These are phyloP conservation scores for Neospermospora avenae DNA, from an alignment of 2,329 filamentous ascomycete genomes.

Conservation along the genomic window DNA sequence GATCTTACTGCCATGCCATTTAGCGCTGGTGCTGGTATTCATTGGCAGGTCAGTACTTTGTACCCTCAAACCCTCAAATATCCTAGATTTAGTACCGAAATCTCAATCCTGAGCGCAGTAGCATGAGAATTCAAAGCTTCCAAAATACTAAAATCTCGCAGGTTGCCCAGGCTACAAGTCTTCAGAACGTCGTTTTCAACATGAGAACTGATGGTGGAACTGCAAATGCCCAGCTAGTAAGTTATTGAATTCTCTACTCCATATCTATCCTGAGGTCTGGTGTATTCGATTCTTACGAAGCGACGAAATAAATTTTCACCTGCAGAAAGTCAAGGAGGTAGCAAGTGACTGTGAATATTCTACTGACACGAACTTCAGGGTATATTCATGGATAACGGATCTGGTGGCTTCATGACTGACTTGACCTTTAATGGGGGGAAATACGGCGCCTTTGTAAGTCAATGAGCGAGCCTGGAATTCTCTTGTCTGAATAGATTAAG, in stretches of 20 bases:
- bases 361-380: constrained; percentile 41
- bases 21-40: constrained; percentile 64
- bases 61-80: too few relatives aligned
- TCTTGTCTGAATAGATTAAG: too few relatives aligned
- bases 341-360: too few relatives aligned
- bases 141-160: too few relatives aligned
- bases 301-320: too few relatives aligned
- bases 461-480: too few relatives aligned
- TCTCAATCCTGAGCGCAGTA: too few relatives aligned
- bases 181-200: constrained; percentile 80
- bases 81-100: too few relatives aligned
- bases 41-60: constrained; percentile 56
- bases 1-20: constrained; percentile 66
- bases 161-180: constrained; percentile 75
- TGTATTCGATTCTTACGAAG: too few relatives aligned
- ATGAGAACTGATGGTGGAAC: constrained; percentile 65
- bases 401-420: constrained; percentile 80
- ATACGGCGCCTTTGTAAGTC: constrained; percentile 61
- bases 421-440: constrained; percentile 79
- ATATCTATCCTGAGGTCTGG: too few relatives aligned
- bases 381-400: constrained; percentile 83
- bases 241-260: background rate
- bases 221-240: constrained; percentile 60
- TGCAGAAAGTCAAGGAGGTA: too few relatives aligned
- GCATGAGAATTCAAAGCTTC: too few relatives aligned